A percentile compares a stretch with the other conserved stretches of the same genome.
Evolutionary conservation across 257 asterid genomes (phyloP).

Genomic region (Marsdenia floribunda): DNA sequence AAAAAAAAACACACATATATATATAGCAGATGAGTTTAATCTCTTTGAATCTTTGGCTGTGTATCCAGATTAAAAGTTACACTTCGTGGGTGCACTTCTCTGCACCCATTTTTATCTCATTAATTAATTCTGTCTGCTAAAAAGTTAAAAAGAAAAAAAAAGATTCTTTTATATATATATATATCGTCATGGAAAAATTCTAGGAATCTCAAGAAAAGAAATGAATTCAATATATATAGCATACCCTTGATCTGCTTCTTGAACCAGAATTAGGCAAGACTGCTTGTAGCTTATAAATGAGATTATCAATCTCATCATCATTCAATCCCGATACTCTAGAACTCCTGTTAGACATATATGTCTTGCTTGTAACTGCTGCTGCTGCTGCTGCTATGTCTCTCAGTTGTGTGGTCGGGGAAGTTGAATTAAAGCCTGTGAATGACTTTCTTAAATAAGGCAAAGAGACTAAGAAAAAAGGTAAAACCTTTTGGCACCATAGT

Average conservation of each 20-base stretch:
- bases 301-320: conserved; percentile 50
- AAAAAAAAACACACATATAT: too few species aligned
- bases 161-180: too few species aligned
- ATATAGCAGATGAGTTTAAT: too few species aligned
- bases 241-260: conserved; percentile 37
- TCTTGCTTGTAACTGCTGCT: background rate
- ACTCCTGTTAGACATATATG: conserved; percentile 43
- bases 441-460: conserved; percentile 37
- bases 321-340: conserved; percentile 33
- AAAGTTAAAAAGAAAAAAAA: too few species aligned
- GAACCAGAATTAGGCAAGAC: conserved; percentile 48
- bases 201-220: background rate
- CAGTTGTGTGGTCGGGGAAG: conserved; percentile 16
- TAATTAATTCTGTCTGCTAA: too few species aligned
- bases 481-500: conserved; percentile 16
- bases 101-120: too few species aligned
- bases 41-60: too few species aligned
- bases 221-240: background rate
- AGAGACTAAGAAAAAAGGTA: background rate
- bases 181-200: too few species aligned
- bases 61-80: too few species aligned
- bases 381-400: background rate
- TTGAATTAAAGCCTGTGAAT: conserved; percentile 12
- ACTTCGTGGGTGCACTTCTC: too few species aligned
- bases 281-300: conserved; percentile 47